Evolutionary conservation across 1,284 basidiomycete genomes (phyloP).

Genomic region (Puccinia polysora): DNA sequence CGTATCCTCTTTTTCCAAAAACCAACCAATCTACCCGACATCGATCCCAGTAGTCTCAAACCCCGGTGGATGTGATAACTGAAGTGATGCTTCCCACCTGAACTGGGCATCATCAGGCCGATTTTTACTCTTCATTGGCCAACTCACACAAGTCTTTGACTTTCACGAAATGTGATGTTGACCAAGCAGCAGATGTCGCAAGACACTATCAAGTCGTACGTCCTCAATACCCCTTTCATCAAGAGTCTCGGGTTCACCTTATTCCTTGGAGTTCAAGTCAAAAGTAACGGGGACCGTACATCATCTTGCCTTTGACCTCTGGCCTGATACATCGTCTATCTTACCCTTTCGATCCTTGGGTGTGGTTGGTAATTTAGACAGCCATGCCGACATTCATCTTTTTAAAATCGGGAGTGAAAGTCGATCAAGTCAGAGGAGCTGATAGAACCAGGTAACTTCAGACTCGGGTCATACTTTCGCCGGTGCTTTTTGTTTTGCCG

Average conservation of each 20-base stretch:
- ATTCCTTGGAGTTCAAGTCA: too few species aligned
- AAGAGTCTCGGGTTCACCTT: too few species aligned
- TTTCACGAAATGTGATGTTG: constrained; percentile 39
- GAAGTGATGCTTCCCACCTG: not conserved
- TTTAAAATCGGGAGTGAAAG: constrained; percentile 10
- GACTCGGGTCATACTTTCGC: not conserved
- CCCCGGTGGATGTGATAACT: too few species aligned
- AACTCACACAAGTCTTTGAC: constrained; percentile 14
- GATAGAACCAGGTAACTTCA: constrained; percentile 12
- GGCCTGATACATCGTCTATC: not conserved
- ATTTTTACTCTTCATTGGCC: constrained; percentile 25
- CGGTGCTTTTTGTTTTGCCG: not conserved
- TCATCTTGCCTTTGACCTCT: too few species aligned
- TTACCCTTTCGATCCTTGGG: not conserved
- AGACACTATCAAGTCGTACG: constrained; percentile 27
- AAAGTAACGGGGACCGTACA: too few species aligned
- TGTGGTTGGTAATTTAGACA: not conserved
- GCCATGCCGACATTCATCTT: constrained; percentile 41
- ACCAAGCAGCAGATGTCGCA: constrained; percentile 5
- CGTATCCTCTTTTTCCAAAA: not conserved
- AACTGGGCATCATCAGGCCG: constrained; percentile 17
- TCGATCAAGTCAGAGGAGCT: constrained; percentile 30
- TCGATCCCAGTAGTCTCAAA: too few species aligned
- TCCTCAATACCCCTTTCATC: too few species aligned
- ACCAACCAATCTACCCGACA: too few species aligned